Evolutionary conservation across 2,329 filamentous ascomycete species (phyloP).

Genomic region (Botryotinia calthae): DNA sequence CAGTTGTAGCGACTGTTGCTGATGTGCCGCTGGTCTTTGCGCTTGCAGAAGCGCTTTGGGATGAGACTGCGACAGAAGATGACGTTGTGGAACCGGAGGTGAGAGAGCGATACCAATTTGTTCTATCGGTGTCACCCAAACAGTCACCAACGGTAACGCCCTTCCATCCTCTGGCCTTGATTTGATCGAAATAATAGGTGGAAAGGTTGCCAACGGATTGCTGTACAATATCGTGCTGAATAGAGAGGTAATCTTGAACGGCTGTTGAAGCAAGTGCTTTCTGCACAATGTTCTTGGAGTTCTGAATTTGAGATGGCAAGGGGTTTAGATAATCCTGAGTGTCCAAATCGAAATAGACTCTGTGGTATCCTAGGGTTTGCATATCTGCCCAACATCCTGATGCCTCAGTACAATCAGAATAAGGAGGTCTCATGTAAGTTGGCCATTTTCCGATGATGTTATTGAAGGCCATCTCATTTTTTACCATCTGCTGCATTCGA

Average conservation of each 20-base stretch:
- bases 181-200: conserved; percentile 34
- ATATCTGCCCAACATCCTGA: conserved; percentile 40
- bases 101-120: conserved; percentile 43
- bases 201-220: conserved; percentile 37
- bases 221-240: conserved; percentile 43
- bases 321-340: conserved; percentile 50
- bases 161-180: conserved; percentile 39
- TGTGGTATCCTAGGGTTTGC: conserved; percentile 45
- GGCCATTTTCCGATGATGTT: conserved; percentile 53
- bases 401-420: conserved; percentile 37
- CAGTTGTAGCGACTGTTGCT: background rate
- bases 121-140: conserved; percentile 42
- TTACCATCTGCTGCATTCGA: conserved; percentile 48
- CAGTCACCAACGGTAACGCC: conserved; percentile 48
- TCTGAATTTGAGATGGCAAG: conserved; percentile 43
- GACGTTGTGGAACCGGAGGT: background rate
- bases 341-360: conserved; percentile 49
- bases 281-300: conserved; percentile 46
- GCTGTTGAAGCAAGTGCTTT: conserved; percentile 37
- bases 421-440: conserved; percentile 50
- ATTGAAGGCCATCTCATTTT: conserved; percentile 53
- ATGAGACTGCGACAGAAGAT: conserved; percentile 1
- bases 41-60: background rate
- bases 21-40: background rate
- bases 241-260: conserved; percentile 41